Evolutionary conservation across 1,139 yeast species (phyloP), one percentile per base, ranked within the genome.

Genomic region (Suhomyces coccinellae): DNA sequence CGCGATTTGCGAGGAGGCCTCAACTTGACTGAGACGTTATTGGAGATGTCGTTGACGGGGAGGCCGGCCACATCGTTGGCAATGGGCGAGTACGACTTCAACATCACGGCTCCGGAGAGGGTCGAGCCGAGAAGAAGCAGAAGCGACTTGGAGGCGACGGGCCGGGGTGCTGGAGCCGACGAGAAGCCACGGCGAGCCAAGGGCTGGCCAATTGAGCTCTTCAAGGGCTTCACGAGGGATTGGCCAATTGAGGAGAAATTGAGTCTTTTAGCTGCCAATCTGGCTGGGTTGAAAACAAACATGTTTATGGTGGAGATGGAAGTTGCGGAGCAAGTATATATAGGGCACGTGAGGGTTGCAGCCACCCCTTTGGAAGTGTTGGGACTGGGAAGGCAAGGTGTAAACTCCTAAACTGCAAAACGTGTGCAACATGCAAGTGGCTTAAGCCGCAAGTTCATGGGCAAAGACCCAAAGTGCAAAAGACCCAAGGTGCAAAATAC

Each of bases 21-120:
- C 11, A 20, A 9, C 33, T 14, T 29, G 13, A 37, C 38, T 17
- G 41, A 15, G 10, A 43, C 37, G 26, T 46, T 42, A 20, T 34
- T 39, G 6, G 39, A 27, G 13, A 46, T 29, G n/a, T 46, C 49
- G 12, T 46, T 38, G 8, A 34, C n/a, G 4, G 45, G 46, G 26
- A 42, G 35, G n/a, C 31, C 35, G 9, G 42, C 46, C 6, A 38
- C 45, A n/a, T 50, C 51, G 33, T 48, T 50, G 41, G 38, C 26
- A 29, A 48, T 36, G 31, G 43, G 15, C 10, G 43, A 33, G 8
- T 30, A 29, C 6, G 42, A 27, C 14, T 33, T 28, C 36, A 37
- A 38, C 16, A 40, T 29, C 27, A 34, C 40, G 3, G 45, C 47
- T 5, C 39, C 36, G 16, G 47, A 24, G 15, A 41, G 17, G 11